Evolutionary conservation across 2,329 filamentous ascomycete species (phyloP).

Genomic region (Pseudogymnoascus sp.): DNA sequence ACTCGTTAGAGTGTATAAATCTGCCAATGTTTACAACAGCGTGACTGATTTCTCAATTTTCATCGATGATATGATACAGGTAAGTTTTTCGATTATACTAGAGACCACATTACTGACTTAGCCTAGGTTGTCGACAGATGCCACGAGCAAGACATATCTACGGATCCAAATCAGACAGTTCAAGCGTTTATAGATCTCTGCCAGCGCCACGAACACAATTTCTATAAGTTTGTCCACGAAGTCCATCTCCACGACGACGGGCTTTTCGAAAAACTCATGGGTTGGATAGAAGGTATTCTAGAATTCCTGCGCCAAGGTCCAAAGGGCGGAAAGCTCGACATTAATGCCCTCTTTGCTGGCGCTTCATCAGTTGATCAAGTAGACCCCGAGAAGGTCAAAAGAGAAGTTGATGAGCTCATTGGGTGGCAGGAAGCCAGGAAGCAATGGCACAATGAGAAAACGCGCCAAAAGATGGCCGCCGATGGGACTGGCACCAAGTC

Average conservation of each 20-base stretch:
- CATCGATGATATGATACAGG: conserved; percentile 83
- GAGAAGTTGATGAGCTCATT: conserved; percentile 79
- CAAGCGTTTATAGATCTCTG: conserved; percentile 97
- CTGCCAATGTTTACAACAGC: conserved; percentile 93
- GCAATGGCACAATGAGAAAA: conserved; percentile 98
- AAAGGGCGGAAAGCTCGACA: conserved; percentile 76
- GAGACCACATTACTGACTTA: conserved; percentile 16
- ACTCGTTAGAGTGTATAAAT: conserved; percentile 94
- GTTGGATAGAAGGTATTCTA: conserved; percentile 91
- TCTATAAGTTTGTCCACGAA: conserved; percentile 98
- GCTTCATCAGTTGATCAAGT: conserved; percentile 61
- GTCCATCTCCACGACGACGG: conserved; percentile 96
- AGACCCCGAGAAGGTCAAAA: conserved; percentile 63
- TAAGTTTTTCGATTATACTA: conserved; percentile 31
- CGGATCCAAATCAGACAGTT: conserved; percentile 95
- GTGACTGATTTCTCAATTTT: conserved; percentile 95
- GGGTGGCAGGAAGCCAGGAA: conserved; percentile 92
- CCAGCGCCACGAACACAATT: conserved; percentile 87
- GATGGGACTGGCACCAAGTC: conserved; percentile 50
- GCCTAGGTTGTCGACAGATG: conserved; percentile 55
- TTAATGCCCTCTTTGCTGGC: conserved; percentile 87
- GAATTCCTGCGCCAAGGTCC: conserved; percentile 87
- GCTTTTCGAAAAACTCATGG: conserved; percentile 92
- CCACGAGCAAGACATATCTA: conserved; percentile 71
- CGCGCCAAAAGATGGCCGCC: conserved; percentile 95